phyloP scores from a whole-genome alignment of 768 basidiomycete genomes.

The Mycena alexandri region DNA sequence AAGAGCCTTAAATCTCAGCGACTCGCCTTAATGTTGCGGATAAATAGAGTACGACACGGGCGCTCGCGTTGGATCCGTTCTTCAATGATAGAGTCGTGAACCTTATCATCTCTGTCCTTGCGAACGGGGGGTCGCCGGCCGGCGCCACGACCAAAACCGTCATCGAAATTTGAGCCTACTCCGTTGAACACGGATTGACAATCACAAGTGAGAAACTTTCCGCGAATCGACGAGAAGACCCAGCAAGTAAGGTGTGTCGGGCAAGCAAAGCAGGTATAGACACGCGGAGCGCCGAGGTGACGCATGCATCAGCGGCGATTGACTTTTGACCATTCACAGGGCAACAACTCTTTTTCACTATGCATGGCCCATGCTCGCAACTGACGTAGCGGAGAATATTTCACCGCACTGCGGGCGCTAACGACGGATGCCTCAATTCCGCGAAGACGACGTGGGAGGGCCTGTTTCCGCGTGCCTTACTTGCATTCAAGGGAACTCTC shows the following conservation, averaged over 20 bases:
- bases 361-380: slow-evolving; percentile 42
- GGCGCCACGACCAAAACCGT: slow-evolving; percentile 60
- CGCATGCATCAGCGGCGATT: slow-evolving; percentile 43
- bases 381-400: slow-evolving; percentile 47
- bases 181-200: slow-evolving; percentile 74
- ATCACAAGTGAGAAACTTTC: slow-evolving; percentile 62
- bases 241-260: slow-evolving; percentile 51
- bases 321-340: slow-evolving; percentile 44
- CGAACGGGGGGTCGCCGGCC: slow-evolving; percentile 65
- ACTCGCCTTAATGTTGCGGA: slow-evolving; percentile 98
- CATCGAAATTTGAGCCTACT: slow-evolving; percentile 68
- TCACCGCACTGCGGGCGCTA: slow-evolving; percentile 54
- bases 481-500: slow-evolving; percentile 51
- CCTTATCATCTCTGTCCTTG: slow-evolving; percentile 89
- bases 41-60: slow-evolving; percentile 95
- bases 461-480: slow-evolving; percentile 65
- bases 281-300: slow-evolving; percentile 53
- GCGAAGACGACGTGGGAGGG: slow-evolving; percentile 48
- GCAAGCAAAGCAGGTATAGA: slow-evolving; percentile 63
- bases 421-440: slow-evolving; percentile 45
- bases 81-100: slow-evolving; percentile 92
- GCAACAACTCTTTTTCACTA: slow-evolving; percentile 27
- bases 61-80: slow-evolving; percentile 94
- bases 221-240: slow-evolving; percentile 51
- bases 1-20: slow-evolving; percentile 28